Evolutionary conservation across 129 eudicot species (phyloP).

Genomic region (Lactuca sativa): DNA sequence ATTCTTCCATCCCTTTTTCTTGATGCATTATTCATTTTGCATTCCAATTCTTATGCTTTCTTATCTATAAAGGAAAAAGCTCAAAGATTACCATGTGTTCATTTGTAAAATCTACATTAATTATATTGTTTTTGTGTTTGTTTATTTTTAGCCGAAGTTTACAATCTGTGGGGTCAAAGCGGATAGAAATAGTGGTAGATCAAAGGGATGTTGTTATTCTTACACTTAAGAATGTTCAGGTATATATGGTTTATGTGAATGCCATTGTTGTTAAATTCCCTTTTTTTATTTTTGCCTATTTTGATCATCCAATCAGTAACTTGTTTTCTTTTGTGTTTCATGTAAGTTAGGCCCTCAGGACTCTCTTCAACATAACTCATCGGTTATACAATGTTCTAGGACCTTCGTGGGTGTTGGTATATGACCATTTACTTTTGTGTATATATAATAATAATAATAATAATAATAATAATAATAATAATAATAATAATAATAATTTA

Average conservation of each 20-base stretch:
- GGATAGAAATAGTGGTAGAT: slow-evolving; percentile 62
- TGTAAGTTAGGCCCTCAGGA: slow-evolving; percentile 83
- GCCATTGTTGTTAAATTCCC: background rate
- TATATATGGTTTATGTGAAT: slow-evolving; percentile 22
- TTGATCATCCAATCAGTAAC: slow-evolving; percentile 20
- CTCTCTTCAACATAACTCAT: slow-evolving; percentile 97
- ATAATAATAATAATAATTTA: background rate
- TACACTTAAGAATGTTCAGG: slow-evolving; percentile 98
- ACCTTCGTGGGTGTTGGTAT: slow-evolving; percentile 97
- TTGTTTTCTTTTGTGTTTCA: slow-evolving; percentile 21
- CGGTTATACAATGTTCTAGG: slow-evolving; percentile 92
- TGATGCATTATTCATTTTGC: slow-evolving; percentile 1
- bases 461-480: background rate
- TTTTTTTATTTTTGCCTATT: background rate
- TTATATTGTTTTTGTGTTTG: slow-evolving; percentile 2
- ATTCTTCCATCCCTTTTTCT: background rate
- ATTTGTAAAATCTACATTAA: no score
- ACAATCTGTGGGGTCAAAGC: slow-evolving; percentile 79
- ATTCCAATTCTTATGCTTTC: background rate
- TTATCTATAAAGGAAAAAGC: background rate
- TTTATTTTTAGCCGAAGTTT: slow-evolving; percentile 43
- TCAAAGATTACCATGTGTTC: background rate
- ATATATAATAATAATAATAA: background rate
- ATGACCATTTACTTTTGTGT: slow-evolving; percentile 28
- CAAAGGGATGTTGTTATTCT: slow-evolving; percentile 80